These are phyloP conservation scores for Globisporangium orthogonon DNA, from an alignment of 352 stramenopile species.

Conservation along the genomic window DNA sequence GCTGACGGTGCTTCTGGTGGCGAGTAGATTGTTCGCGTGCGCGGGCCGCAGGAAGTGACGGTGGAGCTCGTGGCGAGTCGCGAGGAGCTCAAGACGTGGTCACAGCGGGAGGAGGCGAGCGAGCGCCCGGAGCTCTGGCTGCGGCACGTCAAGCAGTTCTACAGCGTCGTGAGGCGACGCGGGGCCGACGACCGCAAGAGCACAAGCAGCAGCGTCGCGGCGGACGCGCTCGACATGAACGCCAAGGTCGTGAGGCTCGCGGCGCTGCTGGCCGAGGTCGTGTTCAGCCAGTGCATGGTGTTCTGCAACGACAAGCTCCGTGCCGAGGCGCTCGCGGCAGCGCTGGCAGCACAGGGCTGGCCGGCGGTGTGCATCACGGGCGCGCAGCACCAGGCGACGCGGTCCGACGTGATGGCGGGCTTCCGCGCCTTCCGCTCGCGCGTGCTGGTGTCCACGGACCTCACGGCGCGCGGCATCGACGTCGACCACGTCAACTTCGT, in stretches of 20 bases:
- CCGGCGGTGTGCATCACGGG: constrained; percentile 61
- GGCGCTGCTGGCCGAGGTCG: constrained; percentile 50
- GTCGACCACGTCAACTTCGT: constrained; percentile 78
- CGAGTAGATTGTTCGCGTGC: constrained; percentile 61
- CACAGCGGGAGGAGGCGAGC: constrained; percentile 38
- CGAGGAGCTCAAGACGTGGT: constrained; percentile 34
- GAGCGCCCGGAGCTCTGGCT: constrained; percentile 57
- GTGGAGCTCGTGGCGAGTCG: constrained; percentile 54
- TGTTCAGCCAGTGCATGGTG: constrained; percentile 77
- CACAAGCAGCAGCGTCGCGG: not conserved
- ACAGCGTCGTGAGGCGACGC: constrained; percentile 30
- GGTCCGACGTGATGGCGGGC: constrained; percentile 50
- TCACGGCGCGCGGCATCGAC: constrained; percentile 71
- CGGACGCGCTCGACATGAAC: constrained; percentile 33
- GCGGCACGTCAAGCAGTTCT: constrained; percentile 62
- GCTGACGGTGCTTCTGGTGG: not conserved
- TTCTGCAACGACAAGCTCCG: constrained; percentile 85
- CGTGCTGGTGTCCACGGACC: constrained; percentile 73
- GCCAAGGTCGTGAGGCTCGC: constrained; percentile 51
- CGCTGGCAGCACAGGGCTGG: constrained; percentile 45
- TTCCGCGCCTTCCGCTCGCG: constrained; percentile 47
- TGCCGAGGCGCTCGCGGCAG: constrained; percentile 51
- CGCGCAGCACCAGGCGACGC: constrained; percentile 50
- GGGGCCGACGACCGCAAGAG: constrained; percentile 1
- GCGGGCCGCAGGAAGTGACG: constrained; percentile 43